A percentile compares a stretch with the other conserved stretches of the same genome.
These are phyloP conservation scores for Trametes cubensis DNA, from an alignment of 768 basidiomycete species.

Conservation along the genomic window DNA sequence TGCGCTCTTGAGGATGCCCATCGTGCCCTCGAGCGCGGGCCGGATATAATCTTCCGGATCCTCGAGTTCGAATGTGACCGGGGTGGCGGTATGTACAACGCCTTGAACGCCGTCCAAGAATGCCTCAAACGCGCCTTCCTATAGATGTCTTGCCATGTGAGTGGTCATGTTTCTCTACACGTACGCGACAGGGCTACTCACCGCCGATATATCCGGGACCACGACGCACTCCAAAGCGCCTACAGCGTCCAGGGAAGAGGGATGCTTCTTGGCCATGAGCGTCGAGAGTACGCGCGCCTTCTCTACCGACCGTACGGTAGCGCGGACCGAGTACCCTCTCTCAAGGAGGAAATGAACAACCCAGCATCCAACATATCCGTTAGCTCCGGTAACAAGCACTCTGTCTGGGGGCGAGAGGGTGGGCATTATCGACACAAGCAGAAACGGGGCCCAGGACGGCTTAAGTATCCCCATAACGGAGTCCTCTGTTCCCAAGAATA, in stretches of 20 bases:
- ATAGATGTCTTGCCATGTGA: neutral
- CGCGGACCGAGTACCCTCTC: conserved; percentile 59
- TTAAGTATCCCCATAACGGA: no score
- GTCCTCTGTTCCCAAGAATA: no score
- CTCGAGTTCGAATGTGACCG: conserved; percentile 49
- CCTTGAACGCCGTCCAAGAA: conserved; percentile 74
- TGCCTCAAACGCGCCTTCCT: conserved; percentile 74
- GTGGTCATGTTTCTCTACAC: neutral
- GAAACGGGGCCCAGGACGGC: no score
- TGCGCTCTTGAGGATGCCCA: conserved; percentile 60
- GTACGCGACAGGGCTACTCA: neutral
- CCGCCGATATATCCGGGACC: conserved; percentile 1
- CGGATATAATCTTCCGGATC: conserved; percentile 56
- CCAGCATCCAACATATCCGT: conserved; percentile 60
- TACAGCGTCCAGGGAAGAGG: neutral
- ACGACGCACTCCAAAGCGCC: neutral
- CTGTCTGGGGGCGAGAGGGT: conserved; percentile 32
- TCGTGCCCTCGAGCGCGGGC: conserved; percentile 77
- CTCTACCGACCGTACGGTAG: conserved; percentile 57
- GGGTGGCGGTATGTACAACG: conserved; percentile 69
- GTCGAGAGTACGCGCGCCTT: conserved; percentile 60
- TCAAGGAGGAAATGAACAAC: conserved; percentile 55
- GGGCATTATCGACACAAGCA: conserved; percentile 31
- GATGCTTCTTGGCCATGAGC: conserved; percentile 38
- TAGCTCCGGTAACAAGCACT: conserved; percentile 57